Base-by-base conservation (phyloP, 352 stramenopile species). In the Globisporangium solare region DNA sequence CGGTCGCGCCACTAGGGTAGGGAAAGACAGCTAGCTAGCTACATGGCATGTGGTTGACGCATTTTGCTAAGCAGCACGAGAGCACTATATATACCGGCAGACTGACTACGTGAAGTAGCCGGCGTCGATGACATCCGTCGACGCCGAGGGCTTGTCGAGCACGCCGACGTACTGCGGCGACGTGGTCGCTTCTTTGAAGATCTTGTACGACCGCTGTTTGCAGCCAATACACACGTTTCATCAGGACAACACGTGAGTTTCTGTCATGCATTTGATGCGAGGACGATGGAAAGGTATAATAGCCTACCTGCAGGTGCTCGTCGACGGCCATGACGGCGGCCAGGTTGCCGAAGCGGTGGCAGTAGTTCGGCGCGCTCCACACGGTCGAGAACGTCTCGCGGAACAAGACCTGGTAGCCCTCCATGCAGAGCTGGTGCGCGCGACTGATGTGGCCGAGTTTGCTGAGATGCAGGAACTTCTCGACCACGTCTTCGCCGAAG, bases 321-420 rank as follows among this genome's bases (percentile, higher is more conserved):
- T 85, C 76, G 39, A 89, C 70, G 13, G 71, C 68, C 79, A 89
- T 89, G 64, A 89, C 72, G 15, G 79, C 74, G 3, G 76, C 79
- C 14, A 89, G 63, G 62, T 89, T 89, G 47, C 79, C 79, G 65
- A 89, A 89, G 47, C 86, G 79, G 56, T 95, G 90, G 56, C 86
- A 95, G 60, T 95, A 95, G 71, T 95, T 95, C 7, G 86, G 86
- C 2, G 86, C 86, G 35, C 74, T 90, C 77, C 84, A 95, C 42
- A 95, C 76, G 10, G 86, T 95, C 15, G 80, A 87, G 54, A 91
- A 88, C 2, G 76, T 83, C 54, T 89, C 77, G 56, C 79, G 65
- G 53, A 89, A 89, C 17, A 89, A 74, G 56, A 87, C 79, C 55
- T 91, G 81, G 54, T 76, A 91, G 49, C 81, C 83, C 47, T 91